These are phyloP conservation scores for Pascua guehoae DNA, from an alignment of 1,284 basidiomycete species.

Conservation along the genomic window DNA sequence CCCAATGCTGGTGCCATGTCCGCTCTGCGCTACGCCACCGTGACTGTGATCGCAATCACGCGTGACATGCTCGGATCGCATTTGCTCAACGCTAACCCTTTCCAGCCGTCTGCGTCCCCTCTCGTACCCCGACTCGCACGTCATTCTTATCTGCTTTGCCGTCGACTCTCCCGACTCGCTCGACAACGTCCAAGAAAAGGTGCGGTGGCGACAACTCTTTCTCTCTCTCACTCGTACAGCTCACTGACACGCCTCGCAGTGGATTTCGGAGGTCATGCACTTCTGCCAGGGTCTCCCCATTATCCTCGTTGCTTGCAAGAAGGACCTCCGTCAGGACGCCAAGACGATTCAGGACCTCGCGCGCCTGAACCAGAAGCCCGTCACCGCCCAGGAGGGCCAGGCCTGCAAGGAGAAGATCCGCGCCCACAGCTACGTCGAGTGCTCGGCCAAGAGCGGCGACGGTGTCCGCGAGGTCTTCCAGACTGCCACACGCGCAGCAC, in stretches of 20 bases:
- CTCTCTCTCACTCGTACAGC: background rate
- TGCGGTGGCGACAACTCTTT: conserved; percentile 46
- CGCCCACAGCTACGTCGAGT: conserved; percentile 84
- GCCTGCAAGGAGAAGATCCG: conserved; percentile 84
- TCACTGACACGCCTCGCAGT: conserved; percentile 55
- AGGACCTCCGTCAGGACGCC: conserved; percentile 74
- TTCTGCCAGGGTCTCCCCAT: conserved; percentile 83
- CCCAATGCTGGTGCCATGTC: background rate
- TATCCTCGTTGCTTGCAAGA: conserved; percentile 90
- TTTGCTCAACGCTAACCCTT: conserved; percentile 36
- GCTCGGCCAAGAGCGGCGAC: conserved; percentile 81
- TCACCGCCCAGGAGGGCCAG: conserved; percentile 69
- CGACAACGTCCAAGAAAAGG: conserved; percentile 95
- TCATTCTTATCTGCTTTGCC: conserved; percentile 90
- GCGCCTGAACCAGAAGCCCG: conserved; percentile 75
- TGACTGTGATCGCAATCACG: no score
- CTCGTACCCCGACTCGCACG: conserved; percentile 86
- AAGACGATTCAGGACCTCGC: conserved; percentile 75
- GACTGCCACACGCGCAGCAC: conserved; percentile 75
- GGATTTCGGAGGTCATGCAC: conserved; percentile 91
- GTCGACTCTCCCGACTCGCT: conserved; percentile 88
- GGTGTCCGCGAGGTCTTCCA: conserved; percentile 92
- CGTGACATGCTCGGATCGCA: no score
- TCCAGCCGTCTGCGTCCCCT: conserved; percentile 72
- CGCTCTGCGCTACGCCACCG: no score